Conservation (phyloP, 306 rosid species). For the Hylodesmum podocarpum region DNA sequence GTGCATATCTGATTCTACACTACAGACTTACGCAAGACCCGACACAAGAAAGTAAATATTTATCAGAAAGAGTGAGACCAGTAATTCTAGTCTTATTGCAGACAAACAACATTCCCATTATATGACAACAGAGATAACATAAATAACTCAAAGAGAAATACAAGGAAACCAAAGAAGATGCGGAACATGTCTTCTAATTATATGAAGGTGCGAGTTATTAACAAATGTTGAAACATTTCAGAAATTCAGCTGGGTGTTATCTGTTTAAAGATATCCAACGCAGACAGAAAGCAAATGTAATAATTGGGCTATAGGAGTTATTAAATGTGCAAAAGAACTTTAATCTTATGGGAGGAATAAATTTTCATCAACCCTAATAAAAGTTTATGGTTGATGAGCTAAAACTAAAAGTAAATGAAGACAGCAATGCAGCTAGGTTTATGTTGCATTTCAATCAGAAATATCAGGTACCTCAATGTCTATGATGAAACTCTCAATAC, state of each 20-base stretch:
- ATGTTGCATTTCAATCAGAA: neutral
- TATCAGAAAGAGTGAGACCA: neutral
- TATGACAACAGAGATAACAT: neutral
- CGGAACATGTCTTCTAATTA: neutral
- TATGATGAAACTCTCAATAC: neutral
- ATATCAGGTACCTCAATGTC: neutral
- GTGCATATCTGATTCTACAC: neutral
- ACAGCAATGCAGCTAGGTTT: neutral
- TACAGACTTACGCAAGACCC: neutral
- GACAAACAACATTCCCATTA: neutral
- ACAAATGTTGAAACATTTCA: conserved; percentile 4
- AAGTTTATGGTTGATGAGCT: neutral
- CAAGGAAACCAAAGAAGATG: neutral
- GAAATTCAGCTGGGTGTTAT: neutral
- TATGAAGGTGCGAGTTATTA: neutral
- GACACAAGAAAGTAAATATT: neutral
- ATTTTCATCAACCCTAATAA: neutral
- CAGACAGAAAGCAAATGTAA: neutral
- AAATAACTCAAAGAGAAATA: conserved; percentile 4
- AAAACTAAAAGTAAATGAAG: neutral
- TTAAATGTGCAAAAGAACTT: neutral
- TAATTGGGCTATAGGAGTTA: neutral
- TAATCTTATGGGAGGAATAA: neutral
- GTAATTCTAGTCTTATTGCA: neutral
- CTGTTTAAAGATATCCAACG: neutral